phyloP scores from a whole-genome alignment of 192 early-diverging fungal species.

The Chytriomyces sp. region DNA sequence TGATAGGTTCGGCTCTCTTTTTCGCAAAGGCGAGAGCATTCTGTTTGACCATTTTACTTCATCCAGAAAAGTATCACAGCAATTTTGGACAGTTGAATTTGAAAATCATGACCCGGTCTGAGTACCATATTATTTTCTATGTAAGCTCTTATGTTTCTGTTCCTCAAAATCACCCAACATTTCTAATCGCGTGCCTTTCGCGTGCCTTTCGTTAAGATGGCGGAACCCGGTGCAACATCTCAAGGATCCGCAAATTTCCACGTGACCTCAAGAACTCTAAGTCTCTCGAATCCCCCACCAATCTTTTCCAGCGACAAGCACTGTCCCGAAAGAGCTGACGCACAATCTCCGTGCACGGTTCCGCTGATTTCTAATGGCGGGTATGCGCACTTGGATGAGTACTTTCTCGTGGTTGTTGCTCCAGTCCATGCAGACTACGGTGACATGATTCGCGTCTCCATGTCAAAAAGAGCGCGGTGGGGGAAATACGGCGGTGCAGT shows the following conservation, averaged over 20 bases:
- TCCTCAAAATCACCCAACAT: background rate
- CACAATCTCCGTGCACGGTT: background rate
- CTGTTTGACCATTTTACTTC: background rate
- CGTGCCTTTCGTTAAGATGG: background rate
- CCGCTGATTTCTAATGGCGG: background rate
- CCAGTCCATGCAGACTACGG: conserved; percentile 9
- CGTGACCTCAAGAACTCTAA: conserved; percentile 5
- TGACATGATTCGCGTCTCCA: conserved; percentile 4
- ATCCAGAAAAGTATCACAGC: background rate
- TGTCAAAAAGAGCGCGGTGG: background rate
- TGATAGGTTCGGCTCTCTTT: background rate
- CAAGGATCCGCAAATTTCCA: conserved; percentile 9
- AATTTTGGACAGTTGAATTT: background rate
- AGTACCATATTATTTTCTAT: conserved; percentile 19
- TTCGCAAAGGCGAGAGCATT: background rate
- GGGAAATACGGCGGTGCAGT: background rate
- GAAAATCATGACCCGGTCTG: background rate
- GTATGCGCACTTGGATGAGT: background rate
- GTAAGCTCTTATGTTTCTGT: background rate
- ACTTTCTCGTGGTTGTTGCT: background rate
- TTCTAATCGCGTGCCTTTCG: no score
- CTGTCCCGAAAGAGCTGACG: background rate
- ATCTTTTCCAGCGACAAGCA: background rate
- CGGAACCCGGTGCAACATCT: conserved; percentile 1
- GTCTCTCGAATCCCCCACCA: conserved; percentile 4